These are phyloP conservation scores for Rhizopogon vinicolor DNA, from an alignment of 768 basidiomycete genomes.

Conservation along the genomic window DNA sequence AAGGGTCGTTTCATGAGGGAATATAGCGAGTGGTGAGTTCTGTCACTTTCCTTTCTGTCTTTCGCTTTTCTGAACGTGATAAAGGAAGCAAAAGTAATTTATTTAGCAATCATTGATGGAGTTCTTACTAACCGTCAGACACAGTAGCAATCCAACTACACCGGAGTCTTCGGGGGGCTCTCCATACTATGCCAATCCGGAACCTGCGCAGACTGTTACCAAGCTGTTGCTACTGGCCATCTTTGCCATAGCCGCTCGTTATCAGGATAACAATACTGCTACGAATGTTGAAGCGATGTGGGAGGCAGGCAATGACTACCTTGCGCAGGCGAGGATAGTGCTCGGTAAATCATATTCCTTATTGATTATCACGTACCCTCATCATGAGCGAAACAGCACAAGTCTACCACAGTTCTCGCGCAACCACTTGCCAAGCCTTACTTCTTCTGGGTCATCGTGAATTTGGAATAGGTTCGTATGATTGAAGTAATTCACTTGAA, in stretches of 20 bases:
- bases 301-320: constrained; percentile 64
- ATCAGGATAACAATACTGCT: constrained; percentile 44
- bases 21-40: constrained; percentile 47
- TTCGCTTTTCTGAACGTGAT: constrained; percentile 2
- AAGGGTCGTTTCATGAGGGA: constrained; percentile 64
- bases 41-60: neutral
- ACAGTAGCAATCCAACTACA: constrained; percentile 33
- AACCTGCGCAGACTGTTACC: constrained; percentile 59
- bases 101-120: neutral
- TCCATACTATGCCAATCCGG: constrained; percentile 21
- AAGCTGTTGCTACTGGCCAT: constrained; percentile 73
- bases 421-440: constrained; percentile 77
- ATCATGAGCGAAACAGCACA: constrained; percentile 36
- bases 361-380: neutral
- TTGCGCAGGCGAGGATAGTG: constrained; percentile 56
- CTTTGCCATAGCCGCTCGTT: constrained; percentile 78
- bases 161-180: constrained; percentile 9
- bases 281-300: constrained; percentile 56
- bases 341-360: constrained; percentile 40
- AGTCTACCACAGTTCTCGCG: constrained; percentile 61
- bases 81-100: constrained; percentile 25
- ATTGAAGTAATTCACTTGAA: neutral
- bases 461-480: constrained; percentile 67
- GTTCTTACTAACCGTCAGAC: constrained; percentile 21
- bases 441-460: constrained; percentile 79